phyloP scores from a whole-genome alignment of 2,329 filamentous ascomycete genomes.

The Anthostomella pinea region DNA sequence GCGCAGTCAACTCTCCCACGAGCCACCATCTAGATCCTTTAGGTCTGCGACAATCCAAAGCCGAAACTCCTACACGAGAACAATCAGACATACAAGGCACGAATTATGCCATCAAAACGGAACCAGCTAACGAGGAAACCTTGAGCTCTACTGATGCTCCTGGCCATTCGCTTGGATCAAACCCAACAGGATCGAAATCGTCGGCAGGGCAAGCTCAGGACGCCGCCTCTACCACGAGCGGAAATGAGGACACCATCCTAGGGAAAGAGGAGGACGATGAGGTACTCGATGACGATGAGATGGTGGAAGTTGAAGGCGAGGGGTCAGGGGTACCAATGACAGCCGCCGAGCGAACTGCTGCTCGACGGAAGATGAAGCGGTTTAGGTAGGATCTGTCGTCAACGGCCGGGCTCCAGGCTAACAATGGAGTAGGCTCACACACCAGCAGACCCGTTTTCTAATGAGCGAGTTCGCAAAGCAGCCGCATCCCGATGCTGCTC shows the following conservation, averaged over 20 bases:
- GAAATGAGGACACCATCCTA: slow-evolving; percentile 37
- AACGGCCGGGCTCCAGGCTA: slow-evolving; percentile 26
- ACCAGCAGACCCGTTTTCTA: slow-evolving; percentile 94
- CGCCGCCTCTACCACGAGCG: slow-evolving; percentile 30
- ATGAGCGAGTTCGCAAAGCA: slow-evolving; percentile 98
- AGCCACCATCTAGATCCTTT: slow-evolving; percentile 40
- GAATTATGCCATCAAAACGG: slow-evolving; percentile 37
- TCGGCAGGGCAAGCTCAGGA: slow-evolving; percentile 36
- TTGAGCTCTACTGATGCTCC: slow-evolving; percentile 39
- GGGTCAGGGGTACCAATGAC: slow-evolving; percentile 24
- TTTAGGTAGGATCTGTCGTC: slow-evolving; percentile 58
- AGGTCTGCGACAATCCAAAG: slow-evolving; percentile 40
- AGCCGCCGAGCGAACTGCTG: slow-evolving; percentile 47
- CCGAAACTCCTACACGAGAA: slow-evolving; percentile 37
- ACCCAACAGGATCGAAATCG: slow-evolving; percentile 39
- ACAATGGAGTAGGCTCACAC: slow-evolving; percentile 68
- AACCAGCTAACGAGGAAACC: slow-evolving; percentile 38
- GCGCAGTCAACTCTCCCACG: slow-evolving; percentile 31
- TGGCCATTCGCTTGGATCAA: slow-evolving; percentile 38
- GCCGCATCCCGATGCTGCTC: slow-evolving; percentile 87
- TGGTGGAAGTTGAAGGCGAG: slow-evolving; percentile 49
- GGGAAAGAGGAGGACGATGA: slow-evolving; percentile 52
- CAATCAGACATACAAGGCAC: slow-evolving; percentile 32
- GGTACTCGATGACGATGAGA: slow-evolving; percentile 53
- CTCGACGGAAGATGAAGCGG: slow-evolving; percentile 69